Base-by-base conservation (phyloP, 352 stramenopile species). In the Globisporangium carolinianum region DNA sequence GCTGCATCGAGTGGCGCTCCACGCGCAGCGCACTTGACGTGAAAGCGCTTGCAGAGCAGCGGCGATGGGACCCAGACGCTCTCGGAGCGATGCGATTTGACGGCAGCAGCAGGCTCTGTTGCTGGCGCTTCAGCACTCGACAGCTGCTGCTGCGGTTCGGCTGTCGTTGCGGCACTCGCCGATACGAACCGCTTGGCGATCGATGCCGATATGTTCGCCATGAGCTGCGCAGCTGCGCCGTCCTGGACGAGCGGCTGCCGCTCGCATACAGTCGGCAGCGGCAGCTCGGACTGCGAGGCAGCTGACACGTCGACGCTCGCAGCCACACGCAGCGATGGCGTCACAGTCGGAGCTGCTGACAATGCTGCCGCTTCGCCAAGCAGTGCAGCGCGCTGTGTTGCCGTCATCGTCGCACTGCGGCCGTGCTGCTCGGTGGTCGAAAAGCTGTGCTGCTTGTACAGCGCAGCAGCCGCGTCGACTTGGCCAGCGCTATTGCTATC, bases 1-100 rank as follows among this genome's bases (percentile, higher is more conserved):
- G 51, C 10, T 32, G 36, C 62, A 67, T 50, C 52, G 57, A 2
- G 60, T 68, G 2, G 62, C 61, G 6, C 61, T 65, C 6, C 68
- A 2, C 69, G 61, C 1, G 69, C 68, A 24, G 65, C 42, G 39
- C 80, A 89, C 42, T 89, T 87, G 2, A 91, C 74, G 43, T 75
- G 81, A 57, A 92, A 95, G 5, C 85, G 85, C 60, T 95, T 95
- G 65, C 85, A 93, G 0, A 95, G 68, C 18, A 95, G 50, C 8
- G 71, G 64, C 37, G 78, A 81, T 5, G 85, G 85, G 32, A 86
- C 73, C 81, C 83, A 95, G 9, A 61, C 36, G 53, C 58, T 71
- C 60, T 87, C 66, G 3, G 68, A 82, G 9, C 83, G 75, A 45
- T 68, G 63, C 15, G 79, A 88, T 8, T 62, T 55, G 58, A 88